These are phyloP conservation scores for Erysimum cheiranthoides DNA, from an alignment of 345 rosid genomes.

Conservation along the genomic window DNA sequence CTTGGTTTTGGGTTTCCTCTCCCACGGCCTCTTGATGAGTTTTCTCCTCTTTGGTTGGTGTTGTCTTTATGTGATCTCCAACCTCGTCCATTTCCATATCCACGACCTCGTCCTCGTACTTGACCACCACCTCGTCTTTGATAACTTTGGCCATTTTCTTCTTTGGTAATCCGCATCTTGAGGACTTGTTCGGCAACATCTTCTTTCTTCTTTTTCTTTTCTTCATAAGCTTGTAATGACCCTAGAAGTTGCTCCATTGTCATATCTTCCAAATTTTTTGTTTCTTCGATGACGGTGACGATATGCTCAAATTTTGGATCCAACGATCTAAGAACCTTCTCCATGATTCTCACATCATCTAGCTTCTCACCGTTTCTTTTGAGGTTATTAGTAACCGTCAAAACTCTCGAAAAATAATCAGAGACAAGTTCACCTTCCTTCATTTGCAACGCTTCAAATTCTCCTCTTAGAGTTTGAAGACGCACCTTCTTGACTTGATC, in stretches of 20 bases:
- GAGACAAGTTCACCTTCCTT: neutral
- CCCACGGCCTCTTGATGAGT: neutral
- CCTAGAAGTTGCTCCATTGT: neutral
- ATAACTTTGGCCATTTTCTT: neutral
- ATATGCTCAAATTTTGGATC: neutral
- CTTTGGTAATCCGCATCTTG: neutral
- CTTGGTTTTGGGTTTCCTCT: neutral
- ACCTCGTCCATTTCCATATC: neutral
- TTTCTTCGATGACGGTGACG: neutral
- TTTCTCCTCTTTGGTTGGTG: neutral
- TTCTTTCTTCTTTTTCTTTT: no score
- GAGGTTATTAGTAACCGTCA: neutral
- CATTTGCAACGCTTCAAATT: conserved; percentile 19
- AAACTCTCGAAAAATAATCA: neutral
- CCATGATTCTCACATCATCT: neutral
- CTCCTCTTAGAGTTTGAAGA: conserved; percentile 16
- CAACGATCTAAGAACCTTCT: neutral
- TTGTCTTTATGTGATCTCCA: neutral
- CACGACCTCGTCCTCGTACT: neutral
- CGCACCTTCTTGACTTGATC: conserved; percentile 2
- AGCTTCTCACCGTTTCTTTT: neutral
- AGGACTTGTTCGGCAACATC: neutral
- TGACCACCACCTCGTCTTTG: neutral
- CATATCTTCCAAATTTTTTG: neutral
- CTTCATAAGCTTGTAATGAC: conserved; percentile 13